phyloP scores from a whole-genome alignment of 2,329 filamentous ascomycete genomes.

The Trichoderma semiorbis region DNA sequence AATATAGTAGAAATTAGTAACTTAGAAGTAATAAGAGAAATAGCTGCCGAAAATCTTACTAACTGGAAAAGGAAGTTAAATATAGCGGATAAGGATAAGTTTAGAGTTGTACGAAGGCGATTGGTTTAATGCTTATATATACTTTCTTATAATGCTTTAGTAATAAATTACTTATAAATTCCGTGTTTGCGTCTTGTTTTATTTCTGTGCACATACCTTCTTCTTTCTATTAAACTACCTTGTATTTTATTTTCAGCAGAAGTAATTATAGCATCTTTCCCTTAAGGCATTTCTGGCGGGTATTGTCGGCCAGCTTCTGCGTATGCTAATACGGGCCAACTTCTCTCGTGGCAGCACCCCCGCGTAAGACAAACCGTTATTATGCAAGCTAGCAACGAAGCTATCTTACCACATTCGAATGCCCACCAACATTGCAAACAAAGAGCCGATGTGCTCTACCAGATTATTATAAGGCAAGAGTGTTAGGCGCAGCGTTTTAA shows the following conservation, averaged over 20 bases:
- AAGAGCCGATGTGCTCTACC: not conserved
- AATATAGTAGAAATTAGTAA: not conserved
- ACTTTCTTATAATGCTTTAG: not conserved
- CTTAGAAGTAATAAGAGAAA: not conserved
- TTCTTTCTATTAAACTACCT: not conserved
- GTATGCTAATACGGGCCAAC: not conserved
- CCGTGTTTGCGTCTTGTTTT: not conserved
- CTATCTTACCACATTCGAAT: not conserved
- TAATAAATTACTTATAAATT: not conserved
- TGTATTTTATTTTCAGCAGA: not conserved
- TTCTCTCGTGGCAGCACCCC: not conserved
- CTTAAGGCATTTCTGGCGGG: not conserved
- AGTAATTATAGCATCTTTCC: not conserved
- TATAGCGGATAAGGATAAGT: not conserved
- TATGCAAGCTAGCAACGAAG: not conserved
- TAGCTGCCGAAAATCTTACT: not conserved
- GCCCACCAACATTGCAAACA: not conserved
- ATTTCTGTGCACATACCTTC: not conserved
- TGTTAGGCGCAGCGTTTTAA: not conserved
- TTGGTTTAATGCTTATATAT: not conserved
- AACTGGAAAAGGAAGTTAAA: not conserved
- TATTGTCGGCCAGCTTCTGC: not conserved
- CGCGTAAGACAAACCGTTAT: not conserved
- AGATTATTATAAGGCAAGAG: slow-evolving; percentile 1
- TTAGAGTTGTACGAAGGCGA: not conserved